Evolutionary conservation across 371 early-diverging fungal genomes (phyloP).

Genomic region (Mucor irregularis): DNA sequence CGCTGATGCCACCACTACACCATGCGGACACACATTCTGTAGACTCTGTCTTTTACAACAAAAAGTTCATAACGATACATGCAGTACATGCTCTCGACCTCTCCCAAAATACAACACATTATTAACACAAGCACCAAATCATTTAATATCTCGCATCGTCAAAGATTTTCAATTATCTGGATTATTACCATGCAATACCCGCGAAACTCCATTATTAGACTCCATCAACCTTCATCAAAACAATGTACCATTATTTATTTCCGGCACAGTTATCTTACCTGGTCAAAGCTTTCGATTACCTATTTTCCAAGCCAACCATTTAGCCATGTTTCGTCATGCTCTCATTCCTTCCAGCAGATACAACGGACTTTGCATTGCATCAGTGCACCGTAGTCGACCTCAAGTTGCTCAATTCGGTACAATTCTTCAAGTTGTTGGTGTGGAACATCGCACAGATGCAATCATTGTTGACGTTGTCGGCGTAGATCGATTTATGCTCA

Average conservation of each 20-base stretch:
- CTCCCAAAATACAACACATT: conserved; percentile 24
- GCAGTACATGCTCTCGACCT: conserved; percentile 19
- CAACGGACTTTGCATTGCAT: conserved; percentile 19
- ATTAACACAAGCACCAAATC: conserved; percentile 15
- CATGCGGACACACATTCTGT: conserved; percentile 32
- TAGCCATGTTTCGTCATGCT: conserved; percentile 7
- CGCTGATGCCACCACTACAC: conserved; percentile 20
- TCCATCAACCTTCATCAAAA: conserved; percentile 3
- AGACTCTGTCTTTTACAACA: conserved; percentile 21
- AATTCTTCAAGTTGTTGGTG: conserved; percentile 17
- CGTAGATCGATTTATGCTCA: conserved; percentile 21
- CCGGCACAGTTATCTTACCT: conserved; percentile 21
- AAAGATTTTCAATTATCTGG: conserved; percentile 17
- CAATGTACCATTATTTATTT: conserved; percentile 22
- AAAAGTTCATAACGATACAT: conserved; percentile 13
- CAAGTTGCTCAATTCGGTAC: conserved; percentile 30
- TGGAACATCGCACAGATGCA: conserved; percentile 15
- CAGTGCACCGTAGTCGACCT: conserved; percentile 22
- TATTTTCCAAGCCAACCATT: conserved; percentile 14
- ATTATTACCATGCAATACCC: conserved; percentile 1
- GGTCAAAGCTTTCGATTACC: conserved; percentile 17
- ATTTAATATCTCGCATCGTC: conserved; percentile 11
- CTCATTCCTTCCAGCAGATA: conserved; percentile 21
- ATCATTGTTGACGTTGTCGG: conserved; percentile 23
- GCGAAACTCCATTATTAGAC: conserved; percentile 6